Percentiles rank a stretch among this genome's conserved stretches.
Evolutionary conservation across 2,329 filamentous ascomycete genomes (phyloP).

Genomic region (Aspergillus fumigatiaffinis): DNA sequence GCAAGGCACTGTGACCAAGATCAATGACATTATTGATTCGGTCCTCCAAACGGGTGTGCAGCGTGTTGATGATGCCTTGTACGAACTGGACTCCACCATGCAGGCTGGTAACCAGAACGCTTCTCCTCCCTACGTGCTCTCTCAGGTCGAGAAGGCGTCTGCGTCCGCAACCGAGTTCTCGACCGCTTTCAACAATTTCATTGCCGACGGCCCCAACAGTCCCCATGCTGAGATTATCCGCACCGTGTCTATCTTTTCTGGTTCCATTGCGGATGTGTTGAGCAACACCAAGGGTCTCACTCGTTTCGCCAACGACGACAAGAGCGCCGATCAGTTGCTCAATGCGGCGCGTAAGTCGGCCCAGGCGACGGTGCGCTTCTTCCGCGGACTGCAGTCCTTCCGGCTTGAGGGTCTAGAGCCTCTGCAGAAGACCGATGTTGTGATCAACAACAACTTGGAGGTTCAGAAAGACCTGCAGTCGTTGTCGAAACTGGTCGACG

Average conservation of each 20-base stretch:
- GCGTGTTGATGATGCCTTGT: constrained; percentile 91
- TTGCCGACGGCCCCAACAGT: constrained; percentile 91
- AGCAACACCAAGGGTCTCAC: constrained; percentile 95
- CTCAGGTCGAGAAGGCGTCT: constrained; percentile 95
- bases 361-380: constrained; percentile 85
- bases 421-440: constrained; percentile 90
- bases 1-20: constrained; percentile 80
- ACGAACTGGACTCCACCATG: constrained; percentile 96
- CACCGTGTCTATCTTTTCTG: constrained; percentile 83
- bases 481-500: constrained; percentile 87
- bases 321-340: constrained; percentile 82
- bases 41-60: constrained; percentile 90
- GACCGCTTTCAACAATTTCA: constrained; percentile 97
- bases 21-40: constrained; percentile 96
- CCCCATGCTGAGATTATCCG: constrained; percentile 88
- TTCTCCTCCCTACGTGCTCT: constrained; percentile 88
- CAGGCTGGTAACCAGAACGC: constrained; percentile 98
- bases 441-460: constrained; percentile 96
- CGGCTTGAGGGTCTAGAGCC: constrained; percentile 85
- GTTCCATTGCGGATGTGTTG: constrained; percentile 87
- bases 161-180: constrained; percentile 95
- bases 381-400: constrained; percentile 91
- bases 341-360: constrained; percentile 80
- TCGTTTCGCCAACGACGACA: constrained; percentile 90
- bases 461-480: constrained; percentile 91